Base-by-base conservation (phyloP, 192 early-diverging fungal species). In the Coemansia sp. region DNA sequence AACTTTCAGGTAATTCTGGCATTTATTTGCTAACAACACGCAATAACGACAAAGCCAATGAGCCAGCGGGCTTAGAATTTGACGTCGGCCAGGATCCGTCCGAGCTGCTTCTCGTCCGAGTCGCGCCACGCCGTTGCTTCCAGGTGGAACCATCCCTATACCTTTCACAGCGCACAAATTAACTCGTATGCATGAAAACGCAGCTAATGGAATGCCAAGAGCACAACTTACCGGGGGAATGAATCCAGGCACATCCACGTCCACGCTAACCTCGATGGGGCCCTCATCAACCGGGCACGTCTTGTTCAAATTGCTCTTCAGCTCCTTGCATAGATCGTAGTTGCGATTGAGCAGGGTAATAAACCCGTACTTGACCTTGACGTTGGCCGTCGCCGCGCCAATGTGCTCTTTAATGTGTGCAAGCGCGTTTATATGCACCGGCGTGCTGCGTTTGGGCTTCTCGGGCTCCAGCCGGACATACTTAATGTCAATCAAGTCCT, bases 261-360 rank as follows among this genome's bases (percentile, higher is more conserved):
- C 74, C 21, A 77, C 57, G 17, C 41, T 50, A n/a, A 77, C 58
- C 32, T 69, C 67, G 10, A 77, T 66, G 3, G 47, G 52, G 10
- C 74, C 74, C 46, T 65, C 55, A 39, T 77, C 74, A 2, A 77
- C 74, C 0, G 74, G 74, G 22, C 74, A 77, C 3, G 74, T 70
- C 60, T 55, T 77, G 63, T 77, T 77, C 26, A 77, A 35, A 25
- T 70, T 70, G 40, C 31, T 52, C 55, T 70, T 58, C 9, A 77
- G 43, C 55, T 70, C 74, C 56, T 65, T 34, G 52, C 74, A 77
- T 55, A 77, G 17, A 23, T 77, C 67, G 29, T 77, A 77, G 41
- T 69, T 63, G 19, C 67, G 61, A 46, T 69, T 67, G 29, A 70
- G 45, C 41, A 77, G 35, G 6, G 74, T 69, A 14, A 77, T 39